These are phyloP conservation scores for Aureoboletus auriporus DNA, from an alignment of 768 basidiomycete genomes.

Conservation along the genomic window DNA sequence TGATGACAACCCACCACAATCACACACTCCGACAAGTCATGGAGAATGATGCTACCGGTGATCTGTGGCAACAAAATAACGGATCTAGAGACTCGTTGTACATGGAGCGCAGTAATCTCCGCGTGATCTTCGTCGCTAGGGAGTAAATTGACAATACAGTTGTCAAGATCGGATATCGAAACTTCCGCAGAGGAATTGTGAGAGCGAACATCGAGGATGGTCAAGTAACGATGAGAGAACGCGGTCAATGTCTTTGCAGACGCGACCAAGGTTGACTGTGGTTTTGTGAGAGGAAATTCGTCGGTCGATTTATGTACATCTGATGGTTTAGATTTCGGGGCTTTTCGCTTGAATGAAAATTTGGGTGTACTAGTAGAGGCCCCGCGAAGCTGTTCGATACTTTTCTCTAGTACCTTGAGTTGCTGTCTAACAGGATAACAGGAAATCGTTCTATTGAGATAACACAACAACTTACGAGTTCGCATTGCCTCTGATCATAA, in stretches of 20 bases:
- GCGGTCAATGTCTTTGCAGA: slow-evolving; percentile 40
- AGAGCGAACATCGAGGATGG: slow-evolving; percentile 29
- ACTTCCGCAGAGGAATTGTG: slow-evolving; percentile 43
- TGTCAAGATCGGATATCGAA: slow-evolving; percentile 59
- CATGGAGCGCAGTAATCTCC: slow-evolving; percentile 22
- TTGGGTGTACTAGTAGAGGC: slow-evolving; percentile 48
- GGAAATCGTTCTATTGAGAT: not conserved
- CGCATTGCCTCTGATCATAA: slow-evolving; percentile 73
- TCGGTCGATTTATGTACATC: slow-evolving; percentile 2
- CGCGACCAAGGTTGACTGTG: slow-evolving; percentile 13
- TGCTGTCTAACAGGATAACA: slow-evolving; percentile 42
- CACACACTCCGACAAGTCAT: slow-evolving; percentile 57
- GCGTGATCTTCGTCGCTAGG: slow-evolving; percentile 14
- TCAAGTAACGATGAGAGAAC: slow-evolving; percentile 45
- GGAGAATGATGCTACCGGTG: slow-evolving; percentile 68
- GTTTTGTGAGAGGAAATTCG: not conserved
- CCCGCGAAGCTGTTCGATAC: slow-evolving; percentile 48
- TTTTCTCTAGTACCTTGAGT: slow-evolving; percentile 57
- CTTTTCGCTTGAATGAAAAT: slow-evolving; percentile 64
- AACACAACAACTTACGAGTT: slow-evolving; percentile 45
- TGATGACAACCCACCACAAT: slow-evolving; percentile 80
- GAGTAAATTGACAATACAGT: slow-evolving; percentile 70
- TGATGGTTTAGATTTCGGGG: slow-evolving; percentile 17
- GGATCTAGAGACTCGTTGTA: slow-evolving; percentile 54
- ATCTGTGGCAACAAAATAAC: slow-evolving; percentile 64